Evolutionary conservation across 108 stramenopile genomes (phyloP), one percentile per base, ranked within the genome.

Genomic region (Cyclotella sp.): DNA sequence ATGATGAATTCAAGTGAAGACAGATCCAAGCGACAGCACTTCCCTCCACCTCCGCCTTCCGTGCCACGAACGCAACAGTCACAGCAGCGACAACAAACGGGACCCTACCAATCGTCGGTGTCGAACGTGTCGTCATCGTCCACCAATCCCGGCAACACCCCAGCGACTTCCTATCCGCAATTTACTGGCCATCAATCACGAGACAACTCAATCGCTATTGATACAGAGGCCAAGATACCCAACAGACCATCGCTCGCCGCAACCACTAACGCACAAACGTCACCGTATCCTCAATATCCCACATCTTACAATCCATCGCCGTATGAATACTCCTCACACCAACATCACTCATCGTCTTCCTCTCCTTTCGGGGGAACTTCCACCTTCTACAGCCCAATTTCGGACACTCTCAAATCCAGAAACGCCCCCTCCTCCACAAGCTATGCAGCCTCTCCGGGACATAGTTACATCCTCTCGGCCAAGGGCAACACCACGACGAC

Each of bases 1-100:
- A 49, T 9, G 47, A 58, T 12, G 57, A 26, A 3, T 2, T 12
- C 57, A 58, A 26, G 18, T 30, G 34, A 62, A 62, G 55, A 62
- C 34, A 18, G 10, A 42, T 40, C 61, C 0, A 64, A 64, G 6
- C 63, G 63, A 45, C 63, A 46, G 12, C 63, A 46, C 28, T 64
- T 64, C 21, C 63, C 63, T 5, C 63, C 63, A 10, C 63, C 63
- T 0, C 63, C 63, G 21, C 63, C 63, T 26, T 27, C 3, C 34
- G 14, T 24, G 21, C 43, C 45, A 4, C 3, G 13, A 10, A 42
- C 22, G 45, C 63, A 64, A 6, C 61, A 45, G 16, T 30, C 12
- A 47, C 9, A 41, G 21, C 19, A 3, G n/a, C n/a, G 26, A 12
- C 15, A 24, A 16, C 45, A 30, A 15, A 5, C 60, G 1, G 60